These are phyloP conservation scores for Colletotrichum sp. DNA, from an alignment of 2,329 filamentous ascomycete species.

Conservation along the genomic window DNA sequence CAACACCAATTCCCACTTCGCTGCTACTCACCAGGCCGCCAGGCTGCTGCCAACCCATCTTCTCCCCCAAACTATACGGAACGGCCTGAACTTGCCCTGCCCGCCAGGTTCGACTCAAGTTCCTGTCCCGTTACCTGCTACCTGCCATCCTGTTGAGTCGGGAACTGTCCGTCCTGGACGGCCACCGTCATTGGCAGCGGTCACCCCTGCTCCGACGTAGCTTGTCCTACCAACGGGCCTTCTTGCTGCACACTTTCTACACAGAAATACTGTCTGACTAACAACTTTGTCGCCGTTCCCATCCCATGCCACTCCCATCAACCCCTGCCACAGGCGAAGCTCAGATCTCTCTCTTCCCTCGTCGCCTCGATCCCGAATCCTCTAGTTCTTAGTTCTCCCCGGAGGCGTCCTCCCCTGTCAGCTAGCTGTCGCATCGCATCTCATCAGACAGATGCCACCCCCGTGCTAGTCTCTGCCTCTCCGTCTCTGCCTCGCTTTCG, in stretches of 20 bases:
- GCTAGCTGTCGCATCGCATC: neutral
- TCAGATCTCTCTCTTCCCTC: neutral
- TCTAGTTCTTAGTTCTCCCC: neutral
- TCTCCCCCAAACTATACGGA: neutral
- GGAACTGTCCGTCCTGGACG: constrained; percentile 2
- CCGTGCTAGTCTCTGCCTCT: neutral
- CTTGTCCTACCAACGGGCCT: neutral
- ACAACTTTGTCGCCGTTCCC: neutral
- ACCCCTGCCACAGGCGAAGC: neutral
- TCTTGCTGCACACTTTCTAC: neutral
- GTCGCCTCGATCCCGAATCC: neutral
- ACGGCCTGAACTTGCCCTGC: neutral
- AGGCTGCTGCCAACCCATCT: neutral
- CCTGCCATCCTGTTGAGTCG: constrained; percentile 15
- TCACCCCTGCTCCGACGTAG: neutral
- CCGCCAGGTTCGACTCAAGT: constrained; percentile 15
- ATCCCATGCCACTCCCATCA: neutral
- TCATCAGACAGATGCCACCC: neutral
- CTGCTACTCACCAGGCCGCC: neutral
- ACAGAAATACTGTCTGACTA: fast-evolving
- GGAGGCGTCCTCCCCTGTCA: neutral
- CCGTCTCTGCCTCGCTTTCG: neutral
- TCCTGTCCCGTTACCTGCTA: neutral
- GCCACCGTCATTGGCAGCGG: neutral
- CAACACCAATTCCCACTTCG: neutral